Evolutionary conservation across 2,329 filamentous ascomycete species (phyloP), one percentile per base, ranked within the genome.

Genomic region (Aspergillus spinulosporus): DNA sequence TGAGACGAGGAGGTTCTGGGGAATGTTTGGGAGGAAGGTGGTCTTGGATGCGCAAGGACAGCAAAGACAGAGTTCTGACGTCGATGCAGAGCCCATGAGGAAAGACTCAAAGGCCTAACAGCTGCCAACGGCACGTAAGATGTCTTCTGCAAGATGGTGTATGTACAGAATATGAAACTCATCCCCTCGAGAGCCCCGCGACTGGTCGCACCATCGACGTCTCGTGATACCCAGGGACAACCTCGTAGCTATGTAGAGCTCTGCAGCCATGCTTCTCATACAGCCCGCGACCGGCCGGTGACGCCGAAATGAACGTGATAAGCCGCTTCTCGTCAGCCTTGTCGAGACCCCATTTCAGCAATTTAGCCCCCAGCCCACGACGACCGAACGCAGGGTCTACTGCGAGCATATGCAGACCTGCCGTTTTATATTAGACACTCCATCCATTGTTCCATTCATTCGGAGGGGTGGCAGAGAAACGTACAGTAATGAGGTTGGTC

Each of bases 361-460:
- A 28, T 15, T 15, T 40, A 2, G 34, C 47, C 3, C 58, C 56
- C 1, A 60, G 29, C 2, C 58, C 58, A 3, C 36, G 52, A n/a
- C 58, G 49, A 29, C 50, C 46, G 29, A 51, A 60, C n/a, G 49
- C 43, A 3, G 58, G 56, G 9, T 50, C 31, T 15, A 54, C 52
- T 9, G 31, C 58, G n/a, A 60, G 52, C 37, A 60, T 54, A 29
- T 53, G 45, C 5, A 58, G 52, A n/a, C 53, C 58, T 60, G 11
- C 11, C 36, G n/a, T 11, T 9, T n/a, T 28, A 40, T n/a, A 37
- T 52, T 8, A 51, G 50, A 11, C 9, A 9, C 11, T 40, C 12
- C 21, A 21, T 21, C 21, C 21, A 21, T 21, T 21, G 21, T 21
- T 21, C 21, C 21, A 21, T 21, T 21, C 21, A 21, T 21, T 21